Base-by-base conservation (phyloP, 306 rosid genomes). In the Sesbania bispinosa region DNA sequence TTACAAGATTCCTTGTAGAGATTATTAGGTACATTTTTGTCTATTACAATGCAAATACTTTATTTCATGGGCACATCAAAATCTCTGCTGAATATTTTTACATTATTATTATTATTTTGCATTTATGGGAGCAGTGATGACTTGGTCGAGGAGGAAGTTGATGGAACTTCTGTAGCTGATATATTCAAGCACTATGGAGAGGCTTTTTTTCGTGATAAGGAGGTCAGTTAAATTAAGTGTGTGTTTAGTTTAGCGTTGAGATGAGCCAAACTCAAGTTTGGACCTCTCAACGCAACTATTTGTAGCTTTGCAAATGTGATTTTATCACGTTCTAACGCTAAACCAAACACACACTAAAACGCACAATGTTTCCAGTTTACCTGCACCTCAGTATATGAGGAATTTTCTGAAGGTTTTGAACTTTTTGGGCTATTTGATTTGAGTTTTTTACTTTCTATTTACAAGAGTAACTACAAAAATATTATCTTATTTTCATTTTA, bases 121-220 rank as follows among this genome's bases (percentile, higher is more conserved):
- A 43, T 71, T 69, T 67, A 33, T 84, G 72, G 62, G 48, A 70
- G 75, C 69, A 92, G 98, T 83, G 98, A 92, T 76, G 69, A 79
- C 7, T 79, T 88, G 72, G 82, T 92, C 71, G 98, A 88, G 86
- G 62, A 83, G 58, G 87, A 88, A 33, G 78, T 38, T 18, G 84
- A 62, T 24, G 94, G 87, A 83, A 79, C 73, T 61, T 74, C 92
- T 57, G 90, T 92, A 39, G 84, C 92, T 71, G 92, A 89, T 69
- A 88, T 92, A 70, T 92, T 92, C 81, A 85, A 88, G 62, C 83
- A 48, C 68, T 68, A 84, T 62, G 98, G 98, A 68, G 98, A 92
- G 79, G 58, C 47, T 20, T 88, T 75, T 72, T 92, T 92, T 43
- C 88, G 98, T 57, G 79, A 85, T 15, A 86, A 80, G 64, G 98